Evolutionary conservation across 192 early-diverging fungal genomes (phyloP).

Genomic region (Irineochytrium annulatum): DNA sequence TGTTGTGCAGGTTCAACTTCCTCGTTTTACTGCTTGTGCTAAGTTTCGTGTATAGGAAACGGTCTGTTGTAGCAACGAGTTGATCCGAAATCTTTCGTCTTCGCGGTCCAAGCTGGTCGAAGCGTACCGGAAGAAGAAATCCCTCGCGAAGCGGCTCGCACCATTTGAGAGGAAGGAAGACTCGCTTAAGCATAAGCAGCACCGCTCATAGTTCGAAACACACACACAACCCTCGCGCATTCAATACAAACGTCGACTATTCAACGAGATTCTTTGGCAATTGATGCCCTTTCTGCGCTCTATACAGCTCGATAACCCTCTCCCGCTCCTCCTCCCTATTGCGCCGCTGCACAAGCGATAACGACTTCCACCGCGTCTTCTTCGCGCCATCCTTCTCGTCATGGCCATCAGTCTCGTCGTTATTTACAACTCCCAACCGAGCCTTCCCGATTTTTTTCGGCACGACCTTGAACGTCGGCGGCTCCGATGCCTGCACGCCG

Average conservation of each 20-base stretch:
- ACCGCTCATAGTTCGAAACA: not conserved
- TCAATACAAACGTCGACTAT: not conserved
- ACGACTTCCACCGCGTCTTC: slow-evolving; percentile 18
- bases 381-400: not conserved
- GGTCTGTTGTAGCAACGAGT: slow-evolving; percentile 21
- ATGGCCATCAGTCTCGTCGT: not conserved
- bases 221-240: not conserved
- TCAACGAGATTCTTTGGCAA: not conserved
- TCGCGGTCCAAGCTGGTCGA: slow-evolving; percentile 21
- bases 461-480: slow-evolving; percentile 11
- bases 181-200: not conserved
- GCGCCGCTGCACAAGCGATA: slow-evolving; percentile 15
- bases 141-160: slow-evolving; percentile 18
- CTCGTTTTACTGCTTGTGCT: not conserved
- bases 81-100: slow-evolving; percentile 15
- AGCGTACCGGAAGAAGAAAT: slow-evolving; percentile 26
- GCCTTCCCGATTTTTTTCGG: slow-evolving; percentile 22
- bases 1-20: slow-evolving; percentile 20
- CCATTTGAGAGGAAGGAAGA: slow-evolving; percentile 6
- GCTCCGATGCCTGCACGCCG: slow-evolving; percentile 16
- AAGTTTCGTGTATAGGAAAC: slow-evolving; percentile 7
- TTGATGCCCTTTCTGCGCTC: not conserved
- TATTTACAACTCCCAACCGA: not conserved
- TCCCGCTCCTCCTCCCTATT: slow-evolving; percentile 10
- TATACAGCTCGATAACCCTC: slow-evolving; percentile 13